These are phyloP conservation scores for Pelagomonas calceolata DNA, from an alignment of 108 stramenopile species.

Conservation along the genomic window DNA sequence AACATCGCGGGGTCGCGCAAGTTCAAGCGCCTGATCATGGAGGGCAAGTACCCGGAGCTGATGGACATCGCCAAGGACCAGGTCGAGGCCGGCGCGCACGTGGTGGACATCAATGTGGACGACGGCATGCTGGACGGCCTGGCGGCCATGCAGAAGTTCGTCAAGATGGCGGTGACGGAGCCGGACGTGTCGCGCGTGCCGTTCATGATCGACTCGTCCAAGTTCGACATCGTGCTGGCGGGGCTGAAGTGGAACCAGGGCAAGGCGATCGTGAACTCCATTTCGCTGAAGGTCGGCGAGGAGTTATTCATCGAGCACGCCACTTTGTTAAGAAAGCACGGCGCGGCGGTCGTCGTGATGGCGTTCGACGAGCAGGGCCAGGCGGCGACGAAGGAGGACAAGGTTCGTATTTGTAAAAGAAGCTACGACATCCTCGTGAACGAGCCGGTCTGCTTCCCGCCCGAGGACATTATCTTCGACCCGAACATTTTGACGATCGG, in stretches of 20 bases:
- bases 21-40: constrained; percentile 96
- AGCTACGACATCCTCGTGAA: constrained; percentile 96
- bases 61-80: constrained; percentile 98
- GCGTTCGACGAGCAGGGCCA: constrained; percentile 98
- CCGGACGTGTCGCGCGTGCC: constrained; percentile 90
- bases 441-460: constrained; percentile 79
- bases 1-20: constrained; percentile 86
- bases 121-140: constrained; percentile 95
- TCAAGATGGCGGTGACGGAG: constrained; percentile 95
- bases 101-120: constrained; percentile 97
- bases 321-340: constrained; percentile 82
- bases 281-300: constrained; percentile 95
- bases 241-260: constrained; percentile 93
- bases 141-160: constrained; percentile 97
- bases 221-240: constrained; percentile 94
- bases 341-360: constrained; percentile 97
- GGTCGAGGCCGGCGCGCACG: constrained; percentile 94
- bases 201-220: constrained; percentile 96
- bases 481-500: constrained; percentile 97
- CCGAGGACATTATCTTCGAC: constrained; percentile 99
- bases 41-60: constrained; percentile 78
- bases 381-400: constrained; percentile 87
- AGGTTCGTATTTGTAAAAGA: constrained; percentile 96
- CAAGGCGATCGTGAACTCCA: constrained; percentile 92
- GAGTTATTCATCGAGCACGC: constrained; percentile 93